Evolutionary conservation across 1,284 basidiomycete genomes (phyloP).

Genomic region (Erythrobasidium hasegawianum): DNA sequence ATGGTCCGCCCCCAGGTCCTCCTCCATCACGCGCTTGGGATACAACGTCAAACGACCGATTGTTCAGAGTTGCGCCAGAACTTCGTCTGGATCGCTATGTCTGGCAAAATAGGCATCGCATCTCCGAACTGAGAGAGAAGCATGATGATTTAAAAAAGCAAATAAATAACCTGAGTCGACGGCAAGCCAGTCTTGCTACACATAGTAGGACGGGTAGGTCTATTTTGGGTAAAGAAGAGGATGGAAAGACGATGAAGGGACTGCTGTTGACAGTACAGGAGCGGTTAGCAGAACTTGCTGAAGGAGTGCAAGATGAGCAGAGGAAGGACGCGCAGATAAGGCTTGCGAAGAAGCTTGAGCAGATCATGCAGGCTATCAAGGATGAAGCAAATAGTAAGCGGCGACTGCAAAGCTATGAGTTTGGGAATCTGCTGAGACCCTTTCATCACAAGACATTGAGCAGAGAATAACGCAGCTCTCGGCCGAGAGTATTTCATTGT

Average conservation of each 20-base stretch:
- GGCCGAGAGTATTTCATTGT: too few relatives aligned
- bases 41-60: not conserved
- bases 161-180: not conserved
- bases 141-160: not conserved
- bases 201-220: slow-evolving; percentile 8
- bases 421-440: too few relatives aligned
- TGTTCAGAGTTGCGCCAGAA: slow-evolving; percentile 4
- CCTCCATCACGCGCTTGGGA: not conserved
- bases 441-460: too few relatives aligned
- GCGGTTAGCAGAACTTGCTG: not conserved
- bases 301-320: not conserved
- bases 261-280: slow-evolving; percentile 3
- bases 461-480: too few relatives aligned
- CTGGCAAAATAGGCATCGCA: slow-evolving; percentile 2
- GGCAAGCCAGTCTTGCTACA: not conserved
- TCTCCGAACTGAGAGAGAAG: slow-evolving; percentile 1
- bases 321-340: not conserved
- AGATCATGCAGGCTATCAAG: slow-evolving; percentile 1
- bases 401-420: too few relatives aligned
- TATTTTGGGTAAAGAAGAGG: slow-evolving; percentile 8
- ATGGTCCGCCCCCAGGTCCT: not conserved
- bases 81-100: slow-evolving; percentile 22
- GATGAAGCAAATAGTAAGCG: not conserved
- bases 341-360: slow-evolving; percentile 1
- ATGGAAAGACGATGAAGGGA: slow-evolving; percentile 4